Base-by-base conservation (phyloP, 495 filamentous ascomycete species). In the Talaromyces proteolyticus region DNA sequence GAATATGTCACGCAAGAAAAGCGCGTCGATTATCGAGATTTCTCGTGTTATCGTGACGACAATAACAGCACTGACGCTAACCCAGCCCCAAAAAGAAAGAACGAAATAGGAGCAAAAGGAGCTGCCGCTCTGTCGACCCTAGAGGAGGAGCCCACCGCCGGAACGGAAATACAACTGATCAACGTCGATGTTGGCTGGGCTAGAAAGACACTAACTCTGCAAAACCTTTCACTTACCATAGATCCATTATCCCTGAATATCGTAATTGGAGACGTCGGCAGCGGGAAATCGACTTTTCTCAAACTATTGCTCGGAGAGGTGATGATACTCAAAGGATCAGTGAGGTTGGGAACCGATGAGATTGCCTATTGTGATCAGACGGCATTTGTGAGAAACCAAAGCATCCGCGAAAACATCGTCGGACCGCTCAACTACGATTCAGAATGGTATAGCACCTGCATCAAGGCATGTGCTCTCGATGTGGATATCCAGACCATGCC, bases 401-500 rank as follows among this genome's bases (percentile, higher is more conserved):
- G 61, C 1, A 62, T 75, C 8, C 53, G 59, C 16, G 37, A 67
- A 7, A 70, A 63, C 44, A 63, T 66, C 18, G 19, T 63, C 17
- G 57, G 57, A 4, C 39, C 42, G 6, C 36, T 44, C 3, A 12
- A 26, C 2, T 52, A 56, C 34, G 62, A 70, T 38, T n/a, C 36
- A 1, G 47, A 51, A 4, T 72, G 76, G 23, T 83, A 81, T 53
- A 65, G 71, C 22, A 66, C 68, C 36, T 74, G 79, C 12, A 55
- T 86, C 8, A 57, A 76, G 37, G 79, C 79, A 18, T 85, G 81
- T 55, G 80, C 76, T 16, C 64, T 88, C 4, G 60, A 64, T n/a
- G 63, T 72, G 23, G 85, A 88, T 61, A 62, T 88, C 8, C 64
- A 67, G 26, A 70, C 76, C n/a, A 71, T 87, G 25, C 68, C 72